phyloP scores from a whole-genome alignment of 495 filamentous ascomycete genomes.

The Lindgomyces ingoldianus region DNA sequence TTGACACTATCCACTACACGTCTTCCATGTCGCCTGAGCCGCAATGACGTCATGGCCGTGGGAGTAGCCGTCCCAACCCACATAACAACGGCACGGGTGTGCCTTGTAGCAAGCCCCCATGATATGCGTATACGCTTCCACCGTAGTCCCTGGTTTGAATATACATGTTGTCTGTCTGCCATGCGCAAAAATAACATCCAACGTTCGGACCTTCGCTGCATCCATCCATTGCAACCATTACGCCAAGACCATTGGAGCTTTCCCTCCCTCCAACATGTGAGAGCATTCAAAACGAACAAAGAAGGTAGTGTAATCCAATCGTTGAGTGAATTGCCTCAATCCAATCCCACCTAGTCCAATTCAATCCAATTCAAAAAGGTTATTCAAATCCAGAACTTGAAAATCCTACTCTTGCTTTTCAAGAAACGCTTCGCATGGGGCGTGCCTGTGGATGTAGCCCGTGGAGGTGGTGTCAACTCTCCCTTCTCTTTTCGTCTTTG shows the following conservation, averaged over 20 bases:
- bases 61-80: too few relatives aligned
- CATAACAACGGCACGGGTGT: slow-evolving; percentile 21
- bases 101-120: slow-evolving; percentile 26
- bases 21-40: neutral
- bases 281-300: neutral
- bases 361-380: neutral
- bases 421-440: slow-evolving; percentile 22
- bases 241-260: too few relatives aligned
- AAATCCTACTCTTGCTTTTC: slow-evolving; percentile 32
- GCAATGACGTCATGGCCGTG: neutral
- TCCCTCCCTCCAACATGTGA: too few relatives aligned
- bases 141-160: too few relatives aligned
- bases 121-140: slow-evolving; percentile 21
- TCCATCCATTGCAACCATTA: too few relatives aligned
- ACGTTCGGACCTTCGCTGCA: too few relatives aligned
- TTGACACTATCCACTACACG: slow-evolving; percentile 3
- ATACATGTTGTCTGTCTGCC: too few relatives aligned
- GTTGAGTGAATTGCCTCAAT: neutral
- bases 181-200: too few relatives aligned
- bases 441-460: neutral
- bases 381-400: slow-evolving; percentile 33
- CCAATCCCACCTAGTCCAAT: slow-evolving; percentile 13
- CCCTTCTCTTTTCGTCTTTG: neutral
- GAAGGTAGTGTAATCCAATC: neutral
- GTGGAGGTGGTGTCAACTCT: too few relatives aligned